Conservation (phyloP, 306 rosid species). For the Casuarina cunninghamiana region DNA sequence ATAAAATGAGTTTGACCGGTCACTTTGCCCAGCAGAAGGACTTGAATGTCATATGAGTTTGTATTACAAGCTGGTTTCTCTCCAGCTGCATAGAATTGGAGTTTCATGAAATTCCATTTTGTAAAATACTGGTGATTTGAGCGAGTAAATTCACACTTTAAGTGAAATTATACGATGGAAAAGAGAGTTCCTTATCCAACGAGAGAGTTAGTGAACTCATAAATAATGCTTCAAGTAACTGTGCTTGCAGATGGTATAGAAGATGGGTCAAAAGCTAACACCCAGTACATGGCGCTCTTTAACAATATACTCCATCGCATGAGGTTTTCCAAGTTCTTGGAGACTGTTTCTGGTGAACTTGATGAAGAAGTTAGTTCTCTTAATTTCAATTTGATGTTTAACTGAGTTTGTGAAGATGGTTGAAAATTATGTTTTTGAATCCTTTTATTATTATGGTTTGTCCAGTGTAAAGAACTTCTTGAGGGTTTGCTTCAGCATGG, state of each 20-base stretch:
- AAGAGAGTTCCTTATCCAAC: neutral
- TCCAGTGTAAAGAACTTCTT: conserved; percentile 65
- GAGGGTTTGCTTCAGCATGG: conserved; percentile 87
- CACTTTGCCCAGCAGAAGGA: neutral
- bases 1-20: neutral
- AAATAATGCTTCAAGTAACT: conserved; percentile 7
- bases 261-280: conserved; percentile 34
- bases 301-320: conserved; percentile 75
- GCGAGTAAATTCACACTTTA: neutral
- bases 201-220: neutral
- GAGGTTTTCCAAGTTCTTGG: conserved; percentile 80
- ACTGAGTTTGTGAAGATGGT: conserved; percentile 8
- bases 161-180: neutral
- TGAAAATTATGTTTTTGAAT: conserved; percentile 15
- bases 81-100: neutral
- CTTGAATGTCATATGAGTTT: neutral
- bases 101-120: neutral
- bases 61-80: neutral
- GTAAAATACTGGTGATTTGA: neutral
- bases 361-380: conserved; percentile 55
- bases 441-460: conserved; percentile 16
- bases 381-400: conserved; percentile 14
- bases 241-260: conserved; percentile 40
- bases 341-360: conserved; percentile 47
- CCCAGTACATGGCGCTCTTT: conserved; percentile 60